Percentiles rank a stretch among this genome's conserved stretches.
Evolutionary conservation across 495 filamentous ascomycete species (phyloP).

Genomic region (Glutinoglossum americanum): DNA sequence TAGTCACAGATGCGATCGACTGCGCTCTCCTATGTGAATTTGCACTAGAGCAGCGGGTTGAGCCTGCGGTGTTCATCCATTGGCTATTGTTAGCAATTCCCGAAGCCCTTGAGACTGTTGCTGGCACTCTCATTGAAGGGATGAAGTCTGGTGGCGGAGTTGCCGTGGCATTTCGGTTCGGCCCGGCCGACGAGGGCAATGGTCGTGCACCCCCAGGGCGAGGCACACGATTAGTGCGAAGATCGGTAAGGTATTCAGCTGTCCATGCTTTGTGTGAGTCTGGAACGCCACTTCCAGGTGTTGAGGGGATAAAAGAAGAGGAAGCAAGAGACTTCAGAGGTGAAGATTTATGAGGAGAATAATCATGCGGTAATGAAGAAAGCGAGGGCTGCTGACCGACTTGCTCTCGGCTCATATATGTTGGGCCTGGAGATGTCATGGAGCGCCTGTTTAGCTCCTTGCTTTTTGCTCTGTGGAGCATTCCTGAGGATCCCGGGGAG

Average conservation of each 20-base stretch:
- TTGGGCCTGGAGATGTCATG: constrained; percentile 35
- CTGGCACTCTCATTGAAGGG: constrained; percentile 8
- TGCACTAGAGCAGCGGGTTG: constrained; percentile 21
- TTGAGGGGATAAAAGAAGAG: constrained; percentile 12
- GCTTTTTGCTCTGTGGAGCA: constrained; percentile 2
- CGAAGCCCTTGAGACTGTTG: constrained; percentile 8
- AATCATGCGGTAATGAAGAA: neutral
- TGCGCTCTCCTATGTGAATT: constrained; percentile 27
- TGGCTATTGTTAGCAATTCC: neutral
- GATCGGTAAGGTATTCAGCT: constrained; percentile 60
- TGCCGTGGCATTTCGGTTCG: constrained; percentile 6
- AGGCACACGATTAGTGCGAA: constrained; percentile 56
- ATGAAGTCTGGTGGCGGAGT: constrained; percentile 4
- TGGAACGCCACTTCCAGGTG: neutral
- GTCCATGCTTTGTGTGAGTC: constrained; percentile 17
- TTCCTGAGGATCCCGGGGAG: neutral
- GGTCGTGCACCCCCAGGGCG: constrained; percentile 66
- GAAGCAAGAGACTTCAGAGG: constrained; percentile 12
- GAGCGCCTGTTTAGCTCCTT: neutral
- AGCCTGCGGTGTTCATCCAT: neutral
- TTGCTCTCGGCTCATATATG: constrained; percentile 74
- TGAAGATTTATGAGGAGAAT: constrained; percentile 6
- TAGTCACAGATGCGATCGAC: constrained; percentile 15
- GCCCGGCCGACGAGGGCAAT: constrained; percentile 25
- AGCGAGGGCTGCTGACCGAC: constrained; percentile 38